These are phyloP conservation scores for Petunia secreta DNA, from an alignment of 257 asterid species.

Conservation along the genomic window DNA sequence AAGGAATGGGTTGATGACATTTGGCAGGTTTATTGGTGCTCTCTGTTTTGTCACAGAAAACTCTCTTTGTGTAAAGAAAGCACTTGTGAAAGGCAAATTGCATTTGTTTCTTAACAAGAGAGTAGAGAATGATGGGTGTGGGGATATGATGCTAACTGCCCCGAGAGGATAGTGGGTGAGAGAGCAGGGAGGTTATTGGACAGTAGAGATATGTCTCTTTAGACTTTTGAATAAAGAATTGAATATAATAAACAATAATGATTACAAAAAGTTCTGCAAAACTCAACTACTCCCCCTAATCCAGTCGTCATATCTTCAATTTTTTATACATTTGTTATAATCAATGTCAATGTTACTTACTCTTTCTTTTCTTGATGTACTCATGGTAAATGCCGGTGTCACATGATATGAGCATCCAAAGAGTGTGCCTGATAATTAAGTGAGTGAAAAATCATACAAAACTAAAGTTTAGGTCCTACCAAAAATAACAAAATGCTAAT, in stretches of 20 bases:
- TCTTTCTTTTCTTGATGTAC: neutral
- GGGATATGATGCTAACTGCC: conserved; percentile 42
- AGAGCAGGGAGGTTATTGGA: conserved; percentile 45
- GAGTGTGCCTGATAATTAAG: neutral
- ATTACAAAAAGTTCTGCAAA: conserved; percentile 20
- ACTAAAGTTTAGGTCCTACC: too few species aligned
- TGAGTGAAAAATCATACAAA: neutral
- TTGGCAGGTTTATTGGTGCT: conserved; percentile 24
- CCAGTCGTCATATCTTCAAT: conserved; percentile 16
- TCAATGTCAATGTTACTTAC: neutral
- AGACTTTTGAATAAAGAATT: conserved; percentile 11
- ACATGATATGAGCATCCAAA: neutral
- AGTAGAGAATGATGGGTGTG: neutral
- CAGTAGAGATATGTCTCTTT: conserved; percentile 23
- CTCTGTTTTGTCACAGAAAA: neutral
- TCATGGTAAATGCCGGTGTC: neutral
- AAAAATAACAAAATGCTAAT: too few species aligned
- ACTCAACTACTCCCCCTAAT: conserved; percentile 55
- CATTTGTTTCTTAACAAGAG: neutral
- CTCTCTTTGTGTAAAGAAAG: neutral
- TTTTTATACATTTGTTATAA: neutral
- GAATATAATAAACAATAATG: conserved; percentile 6
- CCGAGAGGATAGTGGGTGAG: conserved; percentile 33
- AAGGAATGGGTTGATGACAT: conserved; percentile 31
- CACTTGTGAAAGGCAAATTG: neutral